Evolutionary conservation across 2,329 filamentous ascomycete genomes (phyloP).

Genomic region (Emergomyces orientalis): DNA sequence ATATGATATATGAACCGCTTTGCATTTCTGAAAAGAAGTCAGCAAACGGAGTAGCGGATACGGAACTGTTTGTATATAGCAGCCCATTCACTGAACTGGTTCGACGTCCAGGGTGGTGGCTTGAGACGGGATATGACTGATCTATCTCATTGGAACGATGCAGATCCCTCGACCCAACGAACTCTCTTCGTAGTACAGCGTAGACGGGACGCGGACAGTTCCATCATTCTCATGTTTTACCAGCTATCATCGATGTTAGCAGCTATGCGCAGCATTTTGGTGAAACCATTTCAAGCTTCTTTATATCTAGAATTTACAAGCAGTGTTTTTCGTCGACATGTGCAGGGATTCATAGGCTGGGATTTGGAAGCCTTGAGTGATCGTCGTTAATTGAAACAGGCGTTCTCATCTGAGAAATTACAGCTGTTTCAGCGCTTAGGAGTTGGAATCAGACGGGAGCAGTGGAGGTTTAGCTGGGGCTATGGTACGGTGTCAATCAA

Average conservation of each 20-base stretch:
- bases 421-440: background rate
- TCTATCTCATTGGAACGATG: background rate
- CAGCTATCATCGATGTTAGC: background rate
- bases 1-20: too few relatives aligned
- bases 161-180: background rate
- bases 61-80: background rate
- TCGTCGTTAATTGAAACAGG: background rate
- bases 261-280: background rate
- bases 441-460: background rate
- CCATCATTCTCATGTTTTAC: background rate
- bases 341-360: background rate
- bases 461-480: background rate
- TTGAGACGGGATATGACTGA: background rate
- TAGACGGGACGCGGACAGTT: background rate
- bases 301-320: background rate
- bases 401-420: background rate
- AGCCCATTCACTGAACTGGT: background rate
- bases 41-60: background rate
- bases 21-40: background rate
- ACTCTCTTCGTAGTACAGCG: background rate
- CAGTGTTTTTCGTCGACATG: background rate
- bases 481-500: background rate
- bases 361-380: background rate
- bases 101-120: background rate
- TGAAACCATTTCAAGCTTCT: background rate